These are phyloP conservation scores for Melanopsichium pennsylvanicum DNA, from an alignment of 1,284 basidiomycete genomes.

Conservation along the genomic window DNA sequence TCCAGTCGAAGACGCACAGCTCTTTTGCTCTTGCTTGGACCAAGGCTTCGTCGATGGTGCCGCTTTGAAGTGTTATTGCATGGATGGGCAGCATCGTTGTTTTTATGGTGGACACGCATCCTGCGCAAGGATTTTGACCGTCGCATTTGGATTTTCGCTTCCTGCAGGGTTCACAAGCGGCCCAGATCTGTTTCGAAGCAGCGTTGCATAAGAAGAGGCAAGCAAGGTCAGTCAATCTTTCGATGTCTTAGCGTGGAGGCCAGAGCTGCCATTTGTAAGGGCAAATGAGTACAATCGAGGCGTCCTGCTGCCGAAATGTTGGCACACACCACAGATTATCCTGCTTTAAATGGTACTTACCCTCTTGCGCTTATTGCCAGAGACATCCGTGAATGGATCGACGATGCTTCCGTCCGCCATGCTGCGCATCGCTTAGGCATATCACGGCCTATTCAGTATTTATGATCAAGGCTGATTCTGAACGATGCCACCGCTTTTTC, in stretches of 20 bases:
- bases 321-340: too few relatives aligned
- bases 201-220: not conserved
- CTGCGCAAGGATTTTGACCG: constrained; percentile 48
- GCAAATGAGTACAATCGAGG: too few relatives aligned
- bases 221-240: not conserved
- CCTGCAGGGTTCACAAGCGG: constrained; percentile 53
- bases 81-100: constrained; percentile 37
- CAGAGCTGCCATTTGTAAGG: too few relatives aligned
- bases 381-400: constrained; percentile 14
- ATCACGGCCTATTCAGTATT: not conserved
- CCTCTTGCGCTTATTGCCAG: constrained; percentile 42
- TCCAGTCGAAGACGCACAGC: constrained; percentile 54
- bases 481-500: too few relatives aligned
- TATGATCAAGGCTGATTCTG: too few relatives aligned
- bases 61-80: constrained; percentile 22
- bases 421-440: constrained; percentile 31
- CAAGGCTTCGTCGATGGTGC: constrained; percentile 23
- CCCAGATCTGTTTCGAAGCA: constrained; percentile 42
- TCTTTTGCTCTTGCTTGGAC: constrained; percentile 34
- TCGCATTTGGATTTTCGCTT: constrained; percentile 55
- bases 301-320: too few relatives aligned
- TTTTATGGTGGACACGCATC: constrained; percentile 48
- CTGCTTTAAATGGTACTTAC: constrained; percentile 16
- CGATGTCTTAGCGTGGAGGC: too few relatives aligned
- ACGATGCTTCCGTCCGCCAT: constrained; percentile 8